phyloP scores from a whole-genome alignment of 2,329 filamentous ascomycete genomes.

The Colletotrichum lindemuthianum region DNA sequence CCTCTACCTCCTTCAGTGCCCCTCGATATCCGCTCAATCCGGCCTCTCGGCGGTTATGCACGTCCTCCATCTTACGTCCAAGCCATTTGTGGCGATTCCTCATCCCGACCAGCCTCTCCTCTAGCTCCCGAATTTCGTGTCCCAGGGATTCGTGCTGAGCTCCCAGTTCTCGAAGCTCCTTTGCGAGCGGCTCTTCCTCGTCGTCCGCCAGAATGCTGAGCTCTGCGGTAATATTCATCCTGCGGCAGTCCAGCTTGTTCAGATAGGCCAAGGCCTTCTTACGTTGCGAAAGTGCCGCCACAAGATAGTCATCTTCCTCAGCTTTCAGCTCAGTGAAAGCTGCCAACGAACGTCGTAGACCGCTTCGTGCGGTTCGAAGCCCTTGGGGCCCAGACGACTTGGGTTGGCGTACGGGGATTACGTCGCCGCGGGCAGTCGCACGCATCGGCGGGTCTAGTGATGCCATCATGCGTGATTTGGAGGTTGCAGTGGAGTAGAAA shows the following conservation, averaged over 20 bases:
- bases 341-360: constrained; percentile 70
- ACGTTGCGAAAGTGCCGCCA: constrained; percentile 65
- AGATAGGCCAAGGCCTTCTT: constrained; percentile 68
- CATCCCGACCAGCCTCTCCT: constrained; percentile 70
- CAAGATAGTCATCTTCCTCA: constrained; percentile 72
- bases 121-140: constrained; percentile 72
- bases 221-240: constrained; percentile 60
- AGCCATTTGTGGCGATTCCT: constrained; percentile 69
- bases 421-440: constrained; percentile 54
- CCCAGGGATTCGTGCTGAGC: constrained; percentile 64
- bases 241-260: constrained; percentile 60
- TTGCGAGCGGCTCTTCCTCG: constrained; percentile 66
- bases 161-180: constrained; percentile 69
- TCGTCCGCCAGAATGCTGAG: constrained; percentile 65
- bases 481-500: constrained; percentile 50
- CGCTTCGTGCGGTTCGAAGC: constrained; percentile 70
- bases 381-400: constrained; percentile 59
- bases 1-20: constrained; percentile 73
- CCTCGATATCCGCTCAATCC: constrained; percentile 77
- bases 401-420: constrained; percentile 71
- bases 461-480: constrained; percentile 51
- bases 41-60: constrained; percentile 73
- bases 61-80: constrained; percentile 67
- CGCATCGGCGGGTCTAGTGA: constrained; percentile 54
- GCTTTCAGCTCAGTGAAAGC: constrained; percentile 73